These are phyloP conservation scores for Epichloe baconii DNA, from an alignment of 2,329 filamentous ascomycete genomes.

Conservation along the genomic window DNA sequence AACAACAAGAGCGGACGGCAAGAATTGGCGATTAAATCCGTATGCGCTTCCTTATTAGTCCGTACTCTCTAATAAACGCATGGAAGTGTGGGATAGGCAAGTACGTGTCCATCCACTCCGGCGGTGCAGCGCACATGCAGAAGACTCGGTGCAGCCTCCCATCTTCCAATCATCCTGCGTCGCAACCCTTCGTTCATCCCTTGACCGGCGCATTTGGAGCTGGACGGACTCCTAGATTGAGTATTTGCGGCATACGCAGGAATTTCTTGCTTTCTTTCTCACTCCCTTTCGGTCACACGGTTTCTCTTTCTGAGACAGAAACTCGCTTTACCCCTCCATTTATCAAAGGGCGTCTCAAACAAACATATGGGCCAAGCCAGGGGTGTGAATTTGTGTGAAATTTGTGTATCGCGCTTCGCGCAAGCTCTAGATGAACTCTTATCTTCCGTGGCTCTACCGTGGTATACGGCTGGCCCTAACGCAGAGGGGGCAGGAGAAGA, in stretches of 20 bases:
- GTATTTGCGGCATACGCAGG: not conserved
- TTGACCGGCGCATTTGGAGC: not conserved
- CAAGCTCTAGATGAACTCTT: not conserved
- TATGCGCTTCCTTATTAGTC: too few species aligned
- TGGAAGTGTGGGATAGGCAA: too few species aligned
- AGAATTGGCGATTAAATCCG: too few species aligned
- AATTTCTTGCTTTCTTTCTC: too few species aligned
- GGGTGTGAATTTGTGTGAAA: too few species aligned
- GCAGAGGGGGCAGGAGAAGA: too few species aligned
- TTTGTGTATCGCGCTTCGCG: not conserved
- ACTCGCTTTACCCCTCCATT: not conserved
- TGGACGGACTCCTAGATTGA: not conserved
- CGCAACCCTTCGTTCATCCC: not conserved
- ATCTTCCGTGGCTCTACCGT: too few species aligned
- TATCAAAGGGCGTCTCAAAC: not conserved
- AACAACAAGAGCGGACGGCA: too few species aligned
- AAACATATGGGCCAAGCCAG: not conserved
- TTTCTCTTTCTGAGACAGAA: not conserved
- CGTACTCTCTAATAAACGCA: too few species aligned
- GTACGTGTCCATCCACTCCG: too few species aligned
- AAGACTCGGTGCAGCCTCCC: not conserved
- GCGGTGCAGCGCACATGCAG: too few species aligned
- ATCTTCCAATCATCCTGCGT: not conserved
- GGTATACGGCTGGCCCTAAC: too few species aligned
- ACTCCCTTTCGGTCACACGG: not conserved